Conservation (phyloP, 352 stramenopile species). For the Phytophthora kernoviae region DNA sequence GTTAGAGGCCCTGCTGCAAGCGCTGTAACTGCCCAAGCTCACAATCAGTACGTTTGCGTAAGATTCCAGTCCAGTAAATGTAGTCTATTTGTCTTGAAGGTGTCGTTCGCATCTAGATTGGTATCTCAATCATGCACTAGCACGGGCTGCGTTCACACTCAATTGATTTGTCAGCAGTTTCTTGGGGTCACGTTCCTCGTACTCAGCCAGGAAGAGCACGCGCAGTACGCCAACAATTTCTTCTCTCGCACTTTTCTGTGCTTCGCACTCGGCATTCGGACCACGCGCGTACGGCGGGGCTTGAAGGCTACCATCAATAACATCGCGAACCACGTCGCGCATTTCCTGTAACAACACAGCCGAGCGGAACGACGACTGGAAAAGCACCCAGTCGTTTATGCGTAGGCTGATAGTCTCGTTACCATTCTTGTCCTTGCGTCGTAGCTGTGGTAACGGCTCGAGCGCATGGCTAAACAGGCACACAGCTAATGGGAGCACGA, state of each 20-base stretch:
- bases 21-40: slow-evolving; percentile 42
- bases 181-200: slow-evolving; percentile 53
- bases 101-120: no score
- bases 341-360: slow-evolving; percentile 59
- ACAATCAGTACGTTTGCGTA: neutral
- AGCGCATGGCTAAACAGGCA: slow-evolving; percentile 76
- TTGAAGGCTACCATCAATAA: slow-evolving; percentile 47
- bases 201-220: slow-evolving; percentile 51
- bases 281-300: slow-evolving; percentile 31
- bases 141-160: slow-evolving; percentile 18
- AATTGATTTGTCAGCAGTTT: slow-evolving; percentile 51
- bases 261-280: slow-evolving; percentile 10
- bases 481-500: slow-evolving; percentile 65
- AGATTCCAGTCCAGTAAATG: neutral
- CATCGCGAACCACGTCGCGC: slow-evolving; percentile 28
- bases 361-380: slow-evolving; percentile 65
- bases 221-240: slow-evolving; percentile 36
- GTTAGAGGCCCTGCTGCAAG: slow-evolving; percentile 33
- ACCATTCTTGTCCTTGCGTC: slow-evolving; percentile 32
- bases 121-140: neutral
- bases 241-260: slow-evolving; percentile 17
- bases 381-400: slow-evolving; percentile 73
- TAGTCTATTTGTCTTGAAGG: neutral
- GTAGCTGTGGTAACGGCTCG: slow-evolving; percentile 57
- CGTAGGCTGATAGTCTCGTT: slow-evolving; percentile 54